Evolutionary conservation across 495 filamentous ascomycete species (phyloP), one percentile per base, ranked within the genome.

Genomic region (Penicillium pulvis): DNA sequence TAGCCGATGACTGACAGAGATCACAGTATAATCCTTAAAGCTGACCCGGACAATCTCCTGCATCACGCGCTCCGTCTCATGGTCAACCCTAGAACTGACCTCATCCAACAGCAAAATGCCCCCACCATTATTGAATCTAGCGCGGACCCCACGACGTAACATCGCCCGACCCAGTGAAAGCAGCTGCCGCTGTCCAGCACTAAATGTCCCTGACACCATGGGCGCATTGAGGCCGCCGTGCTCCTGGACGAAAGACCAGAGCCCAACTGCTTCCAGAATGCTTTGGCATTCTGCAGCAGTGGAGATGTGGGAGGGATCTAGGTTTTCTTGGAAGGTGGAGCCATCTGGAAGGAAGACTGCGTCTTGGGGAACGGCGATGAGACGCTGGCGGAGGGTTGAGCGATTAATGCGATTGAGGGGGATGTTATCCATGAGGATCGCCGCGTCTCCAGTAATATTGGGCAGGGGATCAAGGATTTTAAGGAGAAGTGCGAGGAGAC

Each of bases 301-400:
- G 71, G 90, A 89, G 33, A 86, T 65, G 23, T 80, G 73, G 71
- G 91, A 91, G 2, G 90, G 91, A 70, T 94, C 90, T 4, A 95
- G 81, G 67, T 95, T 93, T 58, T 72, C 85, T 28, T 88, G 81
- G 63, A 72, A 10, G 3, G 19, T 47, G 10, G 44, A 23, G 9
- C 44, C 44, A 47, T 47, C 44, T 24, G 44, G 44, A 3, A 47
- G 14, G 44, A 47, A 47, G 7, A 47, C 44, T 10, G 44, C 19
- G 6, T 47, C 44, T 26, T 47, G 44, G 5, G 44, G 44, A 2
- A 47, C 19, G 8, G 44, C 44, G 9, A 47, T 47, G 0, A 47
- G 1, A 20, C 44, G 44, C 44, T 47, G 44, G 44, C 44, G 44
- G 8, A 47, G 14, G 7, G 8, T 19, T 3, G 44, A 47, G 0